phyloP scores from a whole-genome alignment of 164 flowering plant genomes.

The Malania oleifera region DNA sequence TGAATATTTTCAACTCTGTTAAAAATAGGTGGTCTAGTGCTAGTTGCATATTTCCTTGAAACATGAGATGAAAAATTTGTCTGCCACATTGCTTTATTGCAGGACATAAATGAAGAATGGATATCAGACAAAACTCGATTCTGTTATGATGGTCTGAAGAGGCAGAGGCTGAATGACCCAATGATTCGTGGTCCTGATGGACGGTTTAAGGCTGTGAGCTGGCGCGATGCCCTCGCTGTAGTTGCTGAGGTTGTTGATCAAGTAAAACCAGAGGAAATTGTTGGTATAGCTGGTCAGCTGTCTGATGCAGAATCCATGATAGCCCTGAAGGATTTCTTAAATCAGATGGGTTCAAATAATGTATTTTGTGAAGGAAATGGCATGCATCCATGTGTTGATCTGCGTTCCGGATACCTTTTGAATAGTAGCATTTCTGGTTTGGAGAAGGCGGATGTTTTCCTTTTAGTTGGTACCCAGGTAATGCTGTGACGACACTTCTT shows the following conservation, averaged over 20 bases:
- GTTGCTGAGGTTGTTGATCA: slow-evolving; percentile 78
- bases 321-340: slow-evolving; percentile 90
- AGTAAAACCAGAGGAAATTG: slow-evolving; percentile 82
- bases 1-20: not conserved
- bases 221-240: slow-evolving; percentile 96
- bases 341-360: slow-evolving; percentile 90
- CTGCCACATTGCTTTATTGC: slow-evolving; percentile 19
- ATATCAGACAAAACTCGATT: slow-evolving; percentile 99
- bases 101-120: slow-evolving; percentile 99
- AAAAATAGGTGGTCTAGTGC: too few species aligned
- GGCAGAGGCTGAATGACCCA: slow-evolving; percentile 95
- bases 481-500: not conserved
- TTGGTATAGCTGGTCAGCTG: slow-evolving; percentile 87
- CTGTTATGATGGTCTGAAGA: slow-evolving; percentile 94
- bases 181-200: slow-evolving; percentile 99
- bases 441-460: slow-evolving; percentile 94
- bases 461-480: slow-evolving; percentile 98
- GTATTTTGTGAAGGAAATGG: slow-evolving; percentile 93
- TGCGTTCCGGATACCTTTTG: slow-evolving; percentile 80
- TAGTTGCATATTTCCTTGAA: not conserved
- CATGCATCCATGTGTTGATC: slow-evolving; percentile 60
- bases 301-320: slow-evolving; percentile 99
- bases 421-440: slow-evolving; percentile 79
- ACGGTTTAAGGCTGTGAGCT: slow-evolving; percentile 83
- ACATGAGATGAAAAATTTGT: not conserved